Evolutionary conservation across 441 rosid species (phyloP).

Genomic region (Erodium trifolium): DNA sequence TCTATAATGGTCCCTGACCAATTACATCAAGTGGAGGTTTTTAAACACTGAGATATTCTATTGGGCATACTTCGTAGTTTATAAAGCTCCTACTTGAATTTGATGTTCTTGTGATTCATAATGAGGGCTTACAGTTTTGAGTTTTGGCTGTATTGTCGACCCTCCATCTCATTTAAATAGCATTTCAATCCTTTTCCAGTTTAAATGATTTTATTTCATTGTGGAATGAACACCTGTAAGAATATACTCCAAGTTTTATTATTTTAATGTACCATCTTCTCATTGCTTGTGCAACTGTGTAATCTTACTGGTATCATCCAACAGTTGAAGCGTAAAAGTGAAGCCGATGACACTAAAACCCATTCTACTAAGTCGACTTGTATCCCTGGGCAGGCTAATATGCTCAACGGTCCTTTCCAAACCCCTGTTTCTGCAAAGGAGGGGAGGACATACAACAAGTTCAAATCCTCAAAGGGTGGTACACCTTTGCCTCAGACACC

Average conservation of each 20-base stretch:
- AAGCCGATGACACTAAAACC: constrained; percentile 30
- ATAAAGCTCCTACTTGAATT: background rate
- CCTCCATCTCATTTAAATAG: background rate
- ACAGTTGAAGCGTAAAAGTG: constrained; percentile 53
- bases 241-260: background rate
- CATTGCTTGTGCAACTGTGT: constrained; percentile 13
- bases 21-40: background rate
- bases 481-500: constrained; percentile 63
- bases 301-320: constrained; percentile 21
- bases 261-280: constrained; percentile 8
- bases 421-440: constrained; percentile 73
- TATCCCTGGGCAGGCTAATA: constrained; percentile 40
- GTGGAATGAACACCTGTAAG: background rate
- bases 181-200: background rate
- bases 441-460: constrained; percentile 43
- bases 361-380: constrained; percentile 35
- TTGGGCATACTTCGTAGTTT: background rate
- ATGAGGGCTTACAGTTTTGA: background rate
- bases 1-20: background rate
- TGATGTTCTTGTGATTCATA: background rate
- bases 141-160: background rate
- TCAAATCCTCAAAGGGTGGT: constrained; percentile 47
- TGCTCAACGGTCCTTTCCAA: constrained; percentile 44
- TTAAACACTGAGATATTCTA: background rate
- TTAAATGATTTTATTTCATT: background rate